Evolutionary conservation across 805 yeast genomes (phyloP).

Genomic region (Nakazawaea pomicola): DNA sequence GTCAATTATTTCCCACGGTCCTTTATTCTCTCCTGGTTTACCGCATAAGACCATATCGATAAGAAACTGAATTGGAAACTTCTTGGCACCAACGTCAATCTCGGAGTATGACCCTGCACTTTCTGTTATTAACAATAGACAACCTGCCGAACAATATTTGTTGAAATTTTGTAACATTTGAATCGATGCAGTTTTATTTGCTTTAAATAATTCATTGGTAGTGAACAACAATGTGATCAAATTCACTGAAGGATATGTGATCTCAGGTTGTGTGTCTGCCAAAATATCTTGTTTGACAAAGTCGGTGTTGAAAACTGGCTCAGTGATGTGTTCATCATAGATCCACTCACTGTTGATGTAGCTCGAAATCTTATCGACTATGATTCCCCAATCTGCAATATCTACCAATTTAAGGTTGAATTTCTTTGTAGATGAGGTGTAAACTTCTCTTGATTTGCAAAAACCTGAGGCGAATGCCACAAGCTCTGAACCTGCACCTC

Average conservation of each 20-base stretch:
- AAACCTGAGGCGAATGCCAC: slow-evolving; percentile 60
- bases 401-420: slow-evolving; percentile 58
- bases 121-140: slow-evolving; percentile 65
- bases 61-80: slow-evolving; percentile 77
- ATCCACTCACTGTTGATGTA: slow-evolving; percentile 52
- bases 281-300: slow-evolving; percentile 34
- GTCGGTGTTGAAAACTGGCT: slow-evolving; percentile 22
- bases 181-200: slow-evolving; percentile 57
- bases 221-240: slow-evolving; percentile 76
- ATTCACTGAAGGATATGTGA: slow-evolving; percentile 28
- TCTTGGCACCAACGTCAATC: slow-evolving; percentile 67
- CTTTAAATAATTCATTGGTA: slow-evolving; percentile 79
- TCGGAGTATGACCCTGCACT: slow-evolving; percentile 90
- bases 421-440: slow-evolving; percentile 22
- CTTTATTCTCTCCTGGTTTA: slow-evolving; percentile 28
- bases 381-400: slow-evolving; percentile 70
- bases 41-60: slow-evolving; percentile 70
- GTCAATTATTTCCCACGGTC: slow-evolving; percentile 63
- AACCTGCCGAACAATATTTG: slow-evolving; percentile 46
- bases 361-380: slow-evolving; percentile 39
- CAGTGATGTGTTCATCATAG: slow-evolving; percentile 25
- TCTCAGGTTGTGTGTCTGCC: slow-evolving; percentile 19
- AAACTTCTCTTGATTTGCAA: slow-evolving; percentile 31
- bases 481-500: slow-evolving; percentile 87
- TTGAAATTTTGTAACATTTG: slow-evolving; percentile 51